Conservation (phyloP, 352 stramenopile genomes). For the Globisporangium viniferum region DNA sequence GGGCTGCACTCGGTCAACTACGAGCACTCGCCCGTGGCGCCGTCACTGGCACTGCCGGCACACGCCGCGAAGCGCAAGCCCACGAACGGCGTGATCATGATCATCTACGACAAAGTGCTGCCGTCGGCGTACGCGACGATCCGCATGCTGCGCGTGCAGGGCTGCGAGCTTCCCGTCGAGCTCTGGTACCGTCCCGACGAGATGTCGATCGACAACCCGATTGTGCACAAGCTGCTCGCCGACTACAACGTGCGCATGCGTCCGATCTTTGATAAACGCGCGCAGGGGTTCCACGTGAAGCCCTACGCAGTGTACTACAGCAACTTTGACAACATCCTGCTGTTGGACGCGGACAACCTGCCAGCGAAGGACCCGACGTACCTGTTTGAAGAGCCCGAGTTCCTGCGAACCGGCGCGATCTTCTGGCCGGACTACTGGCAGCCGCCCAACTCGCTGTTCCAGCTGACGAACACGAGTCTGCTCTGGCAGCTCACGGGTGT, state of each 20-base stretch:
- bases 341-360: slow-evolving; percentile 83
- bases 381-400: slow-evolving; percentile 79
- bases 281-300: slow-evolving; percentile 81
- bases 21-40: slow-evolving; percentile 63
- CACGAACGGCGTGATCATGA: slow-evolving; percentile 78
- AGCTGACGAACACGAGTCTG: slow-evolving; percentile 67
- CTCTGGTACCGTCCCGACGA: slow-evolving; percentile 85
- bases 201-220: slow-evolving; percentile 80
- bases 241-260: slow-evolving; percentile 77
- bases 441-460: slow-evolving; percentile 76
- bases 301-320: slow-evolving; percentile 86
- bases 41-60: slow-evolving; percentile 58
- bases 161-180: slow-evolving; percentile 76
- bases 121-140: slow-evolving; percentile 78
- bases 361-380: slow-evolving; percentile 79
- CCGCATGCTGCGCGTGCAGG: slow-evolving; percentile 69
- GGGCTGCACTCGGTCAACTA: slow-evolving; percentile 66
- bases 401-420: slow-evolving; percentile 67
- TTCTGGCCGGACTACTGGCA: slow-evolving; percentile 89
- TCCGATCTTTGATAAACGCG: slow-evolving; percentile 72
- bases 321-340: slow-evolving; percentile 79
- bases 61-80: slow-evolving; percentile 42
- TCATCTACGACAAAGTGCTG: slow-evolving; percentile 82
- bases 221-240: slow-evolving; percentile 64
- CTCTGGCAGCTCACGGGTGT: slow-evolving; percentile 79